phyloP scores from a whole-genome alignment of 768 basidiomycete species.

The Auriscalpium orientale region DNA sequence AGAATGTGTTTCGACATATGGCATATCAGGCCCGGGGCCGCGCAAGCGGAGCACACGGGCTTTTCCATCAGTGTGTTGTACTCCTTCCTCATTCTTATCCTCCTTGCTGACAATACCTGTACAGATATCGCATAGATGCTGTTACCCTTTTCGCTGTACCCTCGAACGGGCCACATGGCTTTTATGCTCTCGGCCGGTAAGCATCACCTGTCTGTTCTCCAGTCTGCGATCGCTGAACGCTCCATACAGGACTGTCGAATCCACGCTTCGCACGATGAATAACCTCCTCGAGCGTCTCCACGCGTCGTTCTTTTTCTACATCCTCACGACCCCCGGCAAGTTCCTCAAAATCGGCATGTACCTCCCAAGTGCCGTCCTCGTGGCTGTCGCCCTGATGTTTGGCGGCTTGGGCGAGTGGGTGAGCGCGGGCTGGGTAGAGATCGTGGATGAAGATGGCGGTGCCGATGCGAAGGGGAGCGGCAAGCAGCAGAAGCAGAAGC shows the following conservation, averaged over 20 bases:
- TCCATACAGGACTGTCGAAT: constrained; percentile 64
- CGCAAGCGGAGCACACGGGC: constrained; percentile 83
- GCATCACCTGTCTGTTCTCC: constrained; percentile 11
- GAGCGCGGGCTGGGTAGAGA: constrained; percentile 47
- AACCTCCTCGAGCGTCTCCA: constrained; percentile 94
- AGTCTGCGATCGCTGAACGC: neutral
- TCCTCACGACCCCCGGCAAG: constrained; percentile 53
- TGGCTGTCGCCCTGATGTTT: constrained; percentile 82
- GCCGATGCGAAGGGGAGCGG: neutral
- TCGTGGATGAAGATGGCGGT: neutral
- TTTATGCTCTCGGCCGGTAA: constrained; percentile 85
- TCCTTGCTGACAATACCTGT: neutral
- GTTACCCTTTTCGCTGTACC: constrained; percentile 87
- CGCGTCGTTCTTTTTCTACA: constrained; percentile 96
- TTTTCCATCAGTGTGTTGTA: constrained; percentile 68
- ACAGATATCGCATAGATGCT: constrained; percentile 89
- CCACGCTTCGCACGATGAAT: constrained; percentile 81
- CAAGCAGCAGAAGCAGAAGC: neutral
- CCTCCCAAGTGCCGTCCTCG: constrained; percentile 78
- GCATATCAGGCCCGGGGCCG: constrained; percentile 70
- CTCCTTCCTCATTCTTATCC: neutral
- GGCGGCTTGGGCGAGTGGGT: constrained; percentile 73
- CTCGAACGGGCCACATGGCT: constrained; percentile 88
- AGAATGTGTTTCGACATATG: constrained; percentile 64
- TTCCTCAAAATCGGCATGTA: constrained; percentile 91